Evolutionary conservation across 345 rosid species (phyloP), one percentile per base, ranked within the genome.

Genomic region (Zanthoxylum bungeanum): DNA sequence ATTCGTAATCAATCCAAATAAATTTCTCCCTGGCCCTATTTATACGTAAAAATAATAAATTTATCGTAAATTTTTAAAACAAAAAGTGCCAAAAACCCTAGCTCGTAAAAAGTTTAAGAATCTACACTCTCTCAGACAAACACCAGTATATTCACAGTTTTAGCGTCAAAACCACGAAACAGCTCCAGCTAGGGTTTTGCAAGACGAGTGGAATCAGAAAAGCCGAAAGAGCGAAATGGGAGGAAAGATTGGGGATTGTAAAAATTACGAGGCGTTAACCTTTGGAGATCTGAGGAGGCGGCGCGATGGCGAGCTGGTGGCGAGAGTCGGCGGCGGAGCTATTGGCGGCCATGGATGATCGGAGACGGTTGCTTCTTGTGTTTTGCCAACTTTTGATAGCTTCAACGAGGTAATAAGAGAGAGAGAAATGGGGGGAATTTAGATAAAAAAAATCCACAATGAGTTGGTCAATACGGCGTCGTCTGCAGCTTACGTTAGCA

Each of bases 231-330:
- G 8, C 50, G 16, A 63, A 70, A 61, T 57, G n/a, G n/a, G n/a
- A n/a, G n/a, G n/a, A n/a, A n/a, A n/a, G 53, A 72, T 9, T 7
- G 60, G 24, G 34, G 11, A 7, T 7, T 14, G 31, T 9, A 9
- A 28, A 51, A 24, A 31, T n/a, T 42, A 7, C 53, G 28, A 46
- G 64, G 66, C 0, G n/a, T n/a, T 42, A 62, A 88, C 97, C 96
- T 87, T 86, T 93, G 85, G 89, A 81, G 93, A 91, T 86, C 88
- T 80, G 85, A 80, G 68, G 87, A 17, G 85, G 90, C 33, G 98
- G 90, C 66, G 83, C 77, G 77, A 91, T 47, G 69, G 86, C 71
- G 80, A 89, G 89, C 51, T 71, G 66, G 76, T 64, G 80, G 74
- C 86, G 79, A 46, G 89, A 78, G 75, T 75, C 88, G 75, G 84